Conservation (phyloP, 169 alveolate species). For the Plasmodium falciparum region DNA sequence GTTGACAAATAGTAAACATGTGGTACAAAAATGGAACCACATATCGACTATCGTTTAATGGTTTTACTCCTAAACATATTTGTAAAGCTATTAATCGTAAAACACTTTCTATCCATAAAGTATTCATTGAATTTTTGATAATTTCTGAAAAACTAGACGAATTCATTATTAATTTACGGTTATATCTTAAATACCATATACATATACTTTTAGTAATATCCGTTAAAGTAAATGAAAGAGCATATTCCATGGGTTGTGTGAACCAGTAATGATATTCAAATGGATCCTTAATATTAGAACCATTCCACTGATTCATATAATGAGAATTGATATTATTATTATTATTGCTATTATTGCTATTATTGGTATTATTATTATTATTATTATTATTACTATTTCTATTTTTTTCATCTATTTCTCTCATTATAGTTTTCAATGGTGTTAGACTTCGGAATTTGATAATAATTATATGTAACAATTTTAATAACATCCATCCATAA, state of each 20-base stretch:
- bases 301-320: no score
- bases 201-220: conserved; percentile 77
- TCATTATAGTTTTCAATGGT: conserved; percentile 39
- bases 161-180: conserved; percentile 55
- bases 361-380: background rate
- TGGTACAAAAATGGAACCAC: conserved; percentile 81
- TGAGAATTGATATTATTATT: no score
- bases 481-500: conserved; percentile 81
- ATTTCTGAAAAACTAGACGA: conserved; percentile 72
- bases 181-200: conserved; percentile 56
- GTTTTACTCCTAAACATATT: conserved; percentile 80
- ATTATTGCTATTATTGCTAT: conserved; percentile 8
- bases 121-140: conserved; percentile 73
- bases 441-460: conserved; percentile 70
- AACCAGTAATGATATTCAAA: conserved; percentile 52
- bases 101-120: conserved; percentile 81
- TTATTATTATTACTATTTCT: background rate
- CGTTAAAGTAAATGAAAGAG: conserved; percentile 63
- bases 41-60: conserved; percentile 74
- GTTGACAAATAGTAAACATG: conserved; percentile 79
- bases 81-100: conserved; percentile 80
- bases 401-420: conserved; percentile 34
- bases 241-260: conserved; percentile 54
- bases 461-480: conserved; percentile 77
- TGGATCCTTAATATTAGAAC: conserved; percentile 35